Evolutionary conservation across 202 grass and related monocot species (phyloP).

Genomic region (Zoysia matrella): DNA sequence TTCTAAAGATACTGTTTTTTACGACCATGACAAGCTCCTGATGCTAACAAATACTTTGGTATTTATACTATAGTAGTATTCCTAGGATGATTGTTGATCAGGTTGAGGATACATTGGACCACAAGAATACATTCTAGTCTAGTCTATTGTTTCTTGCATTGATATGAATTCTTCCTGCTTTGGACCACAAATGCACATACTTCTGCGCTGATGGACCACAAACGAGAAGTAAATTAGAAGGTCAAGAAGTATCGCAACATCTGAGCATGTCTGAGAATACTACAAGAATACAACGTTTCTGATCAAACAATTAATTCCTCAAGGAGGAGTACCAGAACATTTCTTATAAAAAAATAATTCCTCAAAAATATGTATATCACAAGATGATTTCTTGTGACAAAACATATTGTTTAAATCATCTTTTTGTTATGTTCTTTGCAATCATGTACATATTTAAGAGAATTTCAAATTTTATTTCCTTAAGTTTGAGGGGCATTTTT

Average conservation of each 20-base stretch:
- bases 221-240: conserved; percentile 15
- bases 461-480: too few relatives aligned
- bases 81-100: conserved; percentile 43
- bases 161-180: conserved; percentile 29
- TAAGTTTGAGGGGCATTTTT: too few relatives aligned
- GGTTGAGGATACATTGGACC: conserved; percentile 43
- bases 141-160: conserved; percentile 22
- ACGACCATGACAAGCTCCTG: conserved; percentile 29
- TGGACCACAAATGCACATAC: conserved; percentile 42
- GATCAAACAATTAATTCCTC: too few relatives aligned
- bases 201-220: conserved; percentile 9
- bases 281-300: neutral
- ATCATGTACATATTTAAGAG: too few relatives aligned
- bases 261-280: neutral
- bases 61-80: conserved; percentile 24
- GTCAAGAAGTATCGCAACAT: conserved; percentile 29
- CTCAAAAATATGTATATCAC: too few relatives aligned
- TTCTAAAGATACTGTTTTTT: conserved; percentile 51
- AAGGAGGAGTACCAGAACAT: too few relatives aligned
- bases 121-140: conserved; percentile 40
- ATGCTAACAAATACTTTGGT: conserved; percentile 33
- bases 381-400: neutral
- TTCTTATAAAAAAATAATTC: too few relatives aligned
- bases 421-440: too few relatives aligned
- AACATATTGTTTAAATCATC: neutral